Conservation (phyloP, 78 protist species). For the Speleostelium caveatum region DNA sequence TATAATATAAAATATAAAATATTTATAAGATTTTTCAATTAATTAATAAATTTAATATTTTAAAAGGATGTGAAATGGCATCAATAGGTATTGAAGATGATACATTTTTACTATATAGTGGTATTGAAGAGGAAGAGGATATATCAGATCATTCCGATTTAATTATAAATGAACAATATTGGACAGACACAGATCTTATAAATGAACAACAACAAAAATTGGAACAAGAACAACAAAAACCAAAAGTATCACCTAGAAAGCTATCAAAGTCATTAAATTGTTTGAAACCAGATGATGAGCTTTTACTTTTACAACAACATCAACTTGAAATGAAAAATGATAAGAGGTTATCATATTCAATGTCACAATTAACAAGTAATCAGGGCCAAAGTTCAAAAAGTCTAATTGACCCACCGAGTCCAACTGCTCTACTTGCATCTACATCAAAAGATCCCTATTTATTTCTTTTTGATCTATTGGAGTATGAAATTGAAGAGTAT, state of each 20-base stretch:
- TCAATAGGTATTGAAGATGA: slow-evolving; percentile 1
- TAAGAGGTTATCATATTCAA: background rate
- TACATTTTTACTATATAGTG: background rate
- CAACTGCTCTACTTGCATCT: slow-evolving; percentile 43
- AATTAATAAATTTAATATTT: too few species aligned
- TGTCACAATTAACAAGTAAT: background rate
- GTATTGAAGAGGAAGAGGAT: background rate
- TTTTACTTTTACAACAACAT: background rate
- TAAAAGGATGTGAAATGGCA: slow-evolving; percentile 37
- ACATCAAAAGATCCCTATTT: slow-evolving; percentile 15
- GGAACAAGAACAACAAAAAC: slow-evolving; percentile 5
- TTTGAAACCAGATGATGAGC: too few species aligned
- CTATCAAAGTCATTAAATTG: background rate
- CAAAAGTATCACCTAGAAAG: background rate
- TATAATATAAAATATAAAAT: background rate
- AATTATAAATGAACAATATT: background rate
- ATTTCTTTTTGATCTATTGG: slow-evolving; percentile 25
- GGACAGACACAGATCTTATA: background rate
- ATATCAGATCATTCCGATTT: too few species aligned
- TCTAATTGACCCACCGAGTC: background rate
- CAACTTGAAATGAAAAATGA: background rate
- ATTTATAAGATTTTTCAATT: background rate
- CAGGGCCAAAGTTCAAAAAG: background rate
- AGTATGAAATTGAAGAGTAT: background rate
- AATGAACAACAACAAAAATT: slow-evolving; percentile 1